Evolutionary conservation across 192 early-diverging fungal genomes (phyloP), one percentile per base, ranked within the genome.

Genomic region (Coemansia erecta): DNA sequence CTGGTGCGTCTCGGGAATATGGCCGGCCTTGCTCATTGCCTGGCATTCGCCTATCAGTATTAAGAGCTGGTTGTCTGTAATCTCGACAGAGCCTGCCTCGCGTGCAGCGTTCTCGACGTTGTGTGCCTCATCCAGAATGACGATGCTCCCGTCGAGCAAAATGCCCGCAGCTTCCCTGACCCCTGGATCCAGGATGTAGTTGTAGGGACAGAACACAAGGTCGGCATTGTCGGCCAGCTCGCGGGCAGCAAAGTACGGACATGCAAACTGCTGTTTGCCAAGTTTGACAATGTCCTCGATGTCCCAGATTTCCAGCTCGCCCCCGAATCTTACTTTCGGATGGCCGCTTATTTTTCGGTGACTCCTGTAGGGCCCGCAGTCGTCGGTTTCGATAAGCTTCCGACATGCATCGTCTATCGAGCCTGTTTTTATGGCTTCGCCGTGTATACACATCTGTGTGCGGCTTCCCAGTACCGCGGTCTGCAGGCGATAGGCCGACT

Each of bases 91-190:
- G 8, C 72, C 77, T 46, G 85, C 70, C 0, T 77, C 70, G 15
- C 86, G 75, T 8, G 82, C 72, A 1, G 75, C 72, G 46, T 84
- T 80, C 51, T 87, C 86, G n/a, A 86, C 81, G 51, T 86, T 87
- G 60, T 85, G 84, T 0, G 83, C 83, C 63, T 88, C 86, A 53
- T 88, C 86, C 8, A 88, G 45, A 13, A 88, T 86, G 14, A 88
- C 68, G 14, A 88, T 55, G 17, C 51, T 71, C 42, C 62, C 60
- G 3, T 66, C 61, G 9, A 86, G 67, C 9, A 73, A 55, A 37
- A 87, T 85, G 8, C 72, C 80, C 12, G 80, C 56, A 15, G 75
- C 63, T 17, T 66, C 53, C 21, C 86, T 65, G 21, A 88, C 82
- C 0, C 63, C 53, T 0, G 86, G 86, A 61, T 86, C 85, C 41